Conservation (phyloP, 2,329 filamentous ascomycete genomes). For the Pseudocercospora musae region DNA sequence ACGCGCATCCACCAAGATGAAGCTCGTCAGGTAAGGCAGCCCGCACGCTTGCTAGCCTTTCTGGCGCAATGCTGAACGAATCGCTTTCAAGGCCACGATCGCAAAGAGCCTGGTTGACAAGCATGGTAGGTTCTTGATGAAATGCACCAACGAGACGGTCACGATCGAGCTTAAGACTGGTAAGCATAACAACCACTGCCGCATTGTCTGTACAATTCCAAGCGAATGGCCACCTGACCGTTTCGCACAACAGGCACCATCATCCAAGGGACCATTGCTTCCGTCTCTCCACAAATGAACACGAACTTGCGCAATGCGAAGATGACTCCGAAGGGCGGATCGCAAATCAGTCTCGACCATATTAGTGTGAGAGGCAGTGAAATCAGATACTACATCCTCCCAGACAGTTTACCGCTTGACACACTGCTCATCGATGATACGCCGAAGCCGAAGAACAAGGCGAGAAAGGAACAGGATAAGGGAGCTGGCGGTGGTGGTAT, state of each 20-base stretch:
- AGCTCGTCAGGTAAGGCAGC: slow-evolving; percentile 82
- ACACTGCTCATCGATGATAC: slow-evolving; percentile 94
- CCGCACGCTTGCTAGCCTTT: slow-evolving; percentile 24
- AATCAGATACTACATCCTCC: slow-evolving; percentile 94
- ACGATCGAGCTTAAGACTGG: slow-evolving; percentile 99
- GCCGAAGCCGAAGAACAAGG: slow-evolving; percentile 99
- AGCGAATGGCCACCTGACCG: neutral
- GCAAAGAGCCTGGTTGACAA: slow-evolving; percentile 36
- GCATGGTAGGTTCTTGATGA: slow-evolving; percentile 85
- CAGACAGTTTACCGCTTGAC: slow-evolving; percentile 90
- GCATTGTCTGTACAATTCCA: neutral
- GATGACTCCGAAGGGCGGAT: slow-evolving; percentile 87
- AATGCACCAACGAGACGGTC: slow-evolving; percentile 97
- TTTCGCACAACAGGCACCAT: slow-evolving; percentile 67
- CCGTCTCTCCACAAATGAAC: slow-evolving; percentile 98
- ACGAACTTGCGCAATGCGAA: slow-evolving; percentile 92
- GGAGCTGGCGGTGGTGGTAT: slow-evolving; percentile 39
- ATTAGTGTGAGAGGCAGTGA: slow-evolving; percentile 97
- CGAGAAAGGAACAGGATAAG: slow-evolving; percentile 73
- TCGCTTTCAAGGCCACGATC: slow-evolving; percentile 40
- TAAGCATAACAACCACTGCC: slow-evolving; percentile 43
- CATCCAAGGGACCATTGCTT: slow-evolving; percentile 93
- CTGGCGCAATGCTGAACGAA: slow-evolving; percentile 47
- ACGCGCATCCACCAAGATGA: slow-evolving; percentile 62
- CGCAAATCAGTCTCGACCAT: slow-evolving; percentile 82